These are phyloP conservation scores for Kurtzmaniella quercitrusa DNA, from an alignment of 1,139 yeast species.

Conservation along the genomic window DNA sequence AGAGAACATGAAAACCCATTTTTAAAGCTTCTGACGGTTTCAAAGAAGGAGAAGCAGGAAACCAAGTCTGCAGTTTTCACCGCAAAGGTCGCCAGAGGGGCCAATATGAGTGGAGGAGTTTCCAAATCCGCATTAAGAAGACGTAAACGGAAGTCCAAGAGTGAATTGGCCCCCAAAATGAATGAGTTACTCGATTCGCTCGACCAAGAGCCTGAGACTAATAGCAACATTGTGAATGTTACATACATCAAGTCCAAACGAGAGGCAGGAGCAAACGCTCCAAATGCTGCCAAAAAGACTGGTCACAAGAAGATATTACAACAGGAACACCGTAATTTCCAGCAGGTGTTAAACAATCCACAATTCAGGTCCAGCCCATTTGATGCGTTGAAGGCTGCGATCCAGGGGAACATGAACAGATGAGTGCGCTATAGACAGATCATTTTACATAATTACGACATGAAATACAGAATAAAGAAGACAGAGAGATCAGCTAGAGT, in stretches of 20 bases:
- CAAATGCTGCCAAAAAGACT: conserved; percentile 53
- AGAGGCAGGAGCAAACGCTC: conserved; percentile 28
- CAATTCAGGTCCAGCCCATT: conserved; percentile 55
- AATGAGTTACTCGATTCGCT: conserved; percentile 55
- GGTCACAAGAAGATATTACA: conserved; percentile 54
- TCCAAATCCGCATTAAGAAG: conserved; percentile 65
- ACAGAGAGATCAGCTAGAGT: too few species aligned
- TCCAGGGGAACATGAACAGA: conserved; percentile 12
- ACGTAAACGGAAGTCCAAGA: conserved; percentile 59
- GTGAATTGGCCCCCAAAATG: conserved; percentile 63
- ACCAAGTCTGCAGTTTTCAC: conserved; percentile 28
- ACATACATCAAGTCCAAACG: background rate
- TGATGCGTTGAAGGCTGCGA: conserved; percentile 49
- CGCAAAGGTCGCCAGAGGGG: conserved; percentile 27
- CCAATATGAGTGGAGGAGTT: conserved; percentile 36
- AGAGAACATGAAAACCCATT: conserved; percentile 45
- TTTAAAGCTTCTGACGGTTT: conserved; percentile 48
- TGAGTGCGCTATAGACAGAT: background rate
- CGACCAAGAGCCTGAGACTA: conserved; percentile 21
- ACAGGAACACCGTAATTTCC: conserved; percentile 54
- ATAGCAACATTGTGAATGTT: conserved; percentile 1
- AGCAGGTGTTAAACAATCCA: conserved; percentile 46
- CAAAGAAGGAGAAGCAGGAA: conserved; percentile 52
- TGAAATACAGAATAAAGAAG: too few species aligned
- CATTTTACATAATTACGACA: too few species aligned